Evolutionary conservation across 176 grass and related monocot species (phyloP), one percentile per base, ranked within the genome.

Genomic region (Tillandsia leiboldiana): DNA sequence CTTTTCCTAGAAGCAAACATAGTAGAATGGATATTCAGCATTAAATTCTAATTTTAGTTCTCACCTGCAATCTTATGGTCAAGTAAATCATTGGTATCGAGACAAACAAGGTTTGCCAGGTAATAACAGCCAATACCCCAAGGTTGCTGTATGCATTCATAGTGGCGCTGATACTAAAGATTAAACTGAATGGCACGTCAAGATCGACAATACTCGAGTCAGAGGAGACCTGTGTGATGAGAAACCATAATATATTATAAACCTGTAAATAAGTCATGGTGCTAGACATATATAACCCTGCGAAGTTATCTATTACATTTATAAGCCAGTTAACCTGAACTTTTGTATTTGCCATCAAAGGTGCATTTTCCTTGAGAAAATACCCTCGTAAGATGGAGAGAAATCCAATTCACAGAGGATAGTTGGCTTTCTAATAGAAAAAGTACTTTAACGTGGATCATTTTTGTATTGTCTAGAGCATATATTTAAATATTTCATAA

Each of bases 101-200:
- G 11, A 87, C 51, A 83, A 87, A 75, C 65, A 83, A 70, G 42
- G 75, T 48, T 73, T 72, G 75, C 81, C 81, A 84, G 53, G 81
- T 84, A 11, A 84, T 47, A 42, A 70, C 42, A 69, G 52, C 52
- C 17, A 84, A 48, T 9, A 84, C 75, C 33, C 70, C 81, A 33
- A 84, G 22, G 56, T 68, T 72, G 62, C 49, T 33, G 13, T 68
- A 87, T 49, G 66, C 53, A 72, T 75, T 72, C 11, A 87, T 17
- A 5, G 84, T 87, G 42, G 84, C 65, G 50, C 75, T 57, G 15
- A 79, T 51, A 70, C 75, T 78, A 53, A 81, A 82, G 51, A 73
- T 48, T 1, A 87, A 64, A 63, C 28, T 72, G 53, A 87, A 72
- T 52, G 84, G 71, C 68, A 87, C 17, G 49, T 87, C 80, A 29